Evolutionary conservation across 225 moss, liverwort and hornwort species (phyloP).

Genomic region (Bryum argenteum): DNA sequence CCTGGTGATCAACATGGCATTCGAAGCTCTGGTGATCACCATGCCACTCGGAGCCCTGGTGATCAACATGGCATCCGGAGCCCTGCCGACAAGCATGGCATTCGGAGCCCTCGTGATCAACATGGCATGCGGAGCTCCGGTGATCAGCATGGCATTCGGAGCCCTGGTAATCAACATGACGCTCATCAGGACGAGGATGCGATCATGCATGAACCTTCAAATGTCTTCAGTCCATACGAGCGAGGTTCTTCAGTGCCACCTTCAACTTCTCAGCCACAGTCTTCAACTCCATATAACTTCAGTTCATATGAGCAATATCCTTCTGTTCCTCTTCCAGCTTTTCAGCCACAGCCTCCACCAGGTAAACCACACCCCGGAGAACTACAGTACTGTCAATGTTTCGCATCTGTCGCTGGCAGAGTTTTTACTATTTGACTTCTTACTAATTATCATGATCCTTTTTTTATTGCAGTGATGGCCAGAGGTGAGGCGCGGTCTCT

Average conservation of each 20-base stretch:
- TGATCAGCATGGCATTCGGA: too few relatives aligned
- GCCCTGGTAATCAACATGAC: background rate
- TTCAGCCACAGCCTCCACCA: conserved; percentile 37
- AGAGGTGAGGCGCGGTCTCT: conserved; percentile 60
- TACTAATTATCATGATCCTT: conserved; percentile 8
- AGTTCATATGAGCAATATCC: conserved; percentile 18
- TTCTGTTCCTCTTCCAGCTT: conserved; percentile 11
- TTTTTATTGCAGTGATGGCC: conserved; percentile 32
- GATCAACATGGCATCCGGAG: background rate
- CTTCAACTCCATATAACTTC: conserved; percentile 4
- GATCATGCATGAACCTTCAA: conserved; percentile 7
- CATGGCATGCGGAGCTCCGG: too few relatives aligned
- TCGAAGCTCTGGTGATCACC: too few relatives aligned
- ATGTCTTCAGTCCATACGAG: conserved; percentile 9
- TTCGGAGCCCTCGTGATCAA: conserved; percentile 7
- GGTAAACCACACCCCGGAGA: conserved; percentile 26
- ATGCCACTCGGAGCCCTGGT: too few relatives aligned
- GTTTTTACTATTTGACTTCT: background rate
- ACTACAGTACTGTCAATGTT: background rate
- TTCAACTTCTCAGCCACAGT: conserved; percentile 30
- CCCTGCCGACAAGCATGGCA: too few relatives aligned
- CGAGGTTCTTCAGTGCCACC: conserved; percentile 16
- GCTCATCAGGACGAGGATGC: conserved; percentile 7
- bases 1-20: too few relatives aligned
- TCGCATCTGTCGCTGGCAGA: background rate